Conservation (phyloP, 371 early-diverging fungal species). For the Apophysomyces trapeziformis region DNA sequence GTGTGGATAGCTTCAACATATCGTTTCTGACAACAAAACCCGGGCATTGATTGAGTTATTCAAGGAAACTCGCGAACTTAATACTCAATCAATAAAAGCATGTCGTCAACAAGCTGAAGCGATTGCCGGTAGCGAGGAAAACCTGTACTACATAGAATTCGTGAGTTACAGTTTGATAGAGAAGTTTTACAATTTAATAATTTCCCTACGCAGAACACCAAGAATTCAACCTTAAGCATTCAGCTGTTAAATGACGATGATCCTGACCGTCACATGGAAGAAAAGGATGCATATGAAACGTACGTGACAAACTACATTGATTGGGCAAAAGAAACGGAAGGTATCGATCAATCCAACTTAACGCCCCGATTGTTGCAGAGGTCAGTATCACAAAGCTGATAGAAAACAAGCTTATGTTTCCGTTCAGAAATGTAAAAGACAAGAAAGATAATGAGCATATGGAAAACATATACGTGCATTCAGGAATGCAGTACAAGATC, state of each 20-base stretch:
- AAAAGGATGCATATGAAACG: slow-evolving; percentile 86
- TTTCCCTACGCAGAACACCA: slow-evolving; percentile 42
- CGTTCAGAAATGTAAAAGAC: slow-evolving; percentile 21
- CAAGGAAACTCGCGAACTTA: neutral
- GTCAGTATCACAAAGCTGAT: slow-evolving; percentile 18
- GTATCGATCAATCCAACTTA: slow-evolving; percentile 47
- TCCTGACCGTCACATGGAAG: slow-evolving; percentile 54
- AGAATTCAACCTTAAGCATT: slow-evolving; percentile 67
- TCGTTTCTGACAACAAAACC: neutral
- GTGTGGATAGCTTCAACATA: neutral
- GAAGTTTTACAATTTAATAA: neutral
- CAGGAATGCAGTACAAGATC: slow-evolving; percentile 52
- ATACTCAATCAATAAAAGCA: neutral
- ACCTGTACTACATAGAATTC: slow-evolving; percentile 31
- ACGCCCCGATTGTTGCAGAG: slow-evolving; percentile 68
- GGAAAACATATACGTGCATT: slow-evolving; percentile 32
- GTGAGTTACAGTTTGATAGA: slow-evolving; percentile 58
- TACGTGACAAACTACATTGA: slow-evolving; percentile 87
- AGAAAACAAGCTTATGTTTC: slow-evolving; percentile 2
- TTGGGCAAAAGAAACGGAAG: slow-evolving; percentile 67
- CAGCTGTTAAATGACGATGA: slow-evolving; percentile 84
- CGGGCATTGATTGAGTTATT: neutral
- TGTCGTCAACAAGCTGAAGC: neutral
- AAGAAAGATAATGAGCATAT: slow-evolving; percentile 22
- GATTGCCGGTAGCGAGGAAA: no score